Base-by-base conservation (phyloP, 1,284 basidiomycete genomes). In the Waitea zeae region DNA sequence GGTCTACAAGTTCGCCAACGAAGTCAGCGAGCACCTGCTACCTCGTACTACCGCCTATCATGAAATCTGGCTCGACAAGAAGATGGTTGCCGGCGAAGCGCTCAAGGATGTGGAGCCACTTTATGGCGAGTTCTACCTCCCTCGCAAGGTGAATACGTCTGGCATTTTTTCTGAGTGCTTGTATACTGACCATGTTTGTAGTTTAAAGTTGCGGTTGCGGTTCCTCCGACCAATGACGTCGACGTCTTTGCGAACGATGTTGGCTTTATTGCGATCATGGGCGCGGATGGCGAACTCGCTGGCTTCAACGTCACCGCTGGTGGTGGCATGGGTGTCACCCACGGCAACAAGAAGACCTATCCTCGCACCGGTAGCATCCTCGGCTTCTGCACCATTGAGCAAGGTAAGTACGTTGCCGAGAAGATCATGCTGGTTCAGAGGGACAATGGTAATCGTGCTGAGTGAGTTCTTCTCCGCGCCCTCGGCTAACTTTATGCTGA, bases 301-400 rank as follows among this genome's bases (percentile, higher is more conserved):
- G 90, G 90, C 29, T 95, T 93, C 67, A 92, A 95, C 48, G 87
- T 95, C 41, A 62, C 79, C 22, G 65, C 83, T 31, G 89, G 93
- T 46, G 93, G 93, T 50, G 95, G 93, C 39, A 99, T 99, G 93
- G 93, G 93, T 57, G 93, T 98, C 31, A 97, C 93, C 1, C 92
- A 98, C 52, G 89, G 86, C 35, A 95, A 89, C 69, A 98, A 97
- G 67, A 92, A 93, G 64, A 99, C 93, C 0, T 98, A 98, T 56
- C 95, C 95, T 31, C 78, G 95, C 41, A 58, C 82, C 29, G 90
- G 75, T 33, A 78, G 79, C 47, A 62, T 96, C 18, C 72, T 99
- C 43, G 95, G 93, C 36, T 99, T 96, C 64, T 88, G 89, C 47
- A 84, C 79, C 1, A 64, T 76, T 12, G 88, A 93, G 42, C 80